These are phyloP conservation scores for Kluyveromyces aestuarii DNA, from an alignment of 805 yeast genomes.

Conservation along the genomic window DNA sequence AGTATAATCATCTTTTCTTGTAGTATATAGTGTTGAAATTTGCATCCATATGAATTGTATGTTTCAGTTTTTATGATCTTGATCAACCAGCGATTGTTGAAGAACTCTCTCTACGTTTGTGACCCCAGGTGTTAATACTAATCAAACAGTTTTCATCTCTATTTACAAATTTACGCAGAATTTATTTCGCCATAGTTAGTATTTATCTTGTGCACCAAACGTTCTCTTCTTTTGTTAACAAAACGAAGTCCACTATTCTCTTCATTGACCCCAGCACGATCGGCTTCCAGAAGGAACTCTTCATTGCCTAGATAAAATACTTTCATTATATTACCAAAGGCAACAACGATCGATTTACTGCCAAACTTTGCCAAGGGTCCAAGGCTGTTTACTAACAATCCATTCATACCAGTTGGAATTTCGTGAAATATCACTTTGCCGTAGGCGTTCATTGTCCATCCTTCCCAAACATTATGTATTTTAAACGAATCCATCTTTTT, in stretches of 20 bases:
- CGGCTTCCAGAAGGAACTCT: conserved; percentile 54
- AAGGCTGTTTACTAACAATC: conserved; percentile 44
- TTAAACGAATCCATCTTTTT: conserved; percentile 22
- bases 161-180: background rate
- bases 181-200: conserved; percentile 7
- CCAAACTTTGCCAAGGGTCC: conserved; percentile 66
- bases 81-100: too few species aligned
- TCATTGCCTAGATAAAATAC: conserved; percentile 69
- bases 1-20: background rate
- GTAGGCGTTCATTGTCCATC: conserved; percentile 64
- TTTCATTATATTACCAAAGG: conserved; percentile 65
- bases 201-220: conserved; percentile 13
- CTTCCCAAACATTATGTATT: conserved; percentile 57
- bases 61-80: background rate
- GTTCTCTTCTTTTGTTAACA: conserved; percentile 41
- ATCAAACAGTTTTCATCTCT: background rate
- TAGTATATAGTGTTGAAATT: background rate
- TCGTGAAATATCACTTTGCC: conserved; percentile 55
- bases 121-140: too few species aligned
- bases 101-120: too few species aligned
- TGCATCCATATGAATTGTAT: background rate
- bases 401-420: conserved; percentile 41
- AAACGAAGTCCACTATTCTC: conserved; percentile 41
- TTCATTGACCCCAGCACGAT: conserved; percentile 33
- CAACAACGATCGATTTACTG: conserved; percentile 64